Conservation (phyloP, 208 protist species). For the Borovskyia barvae region DNA sequence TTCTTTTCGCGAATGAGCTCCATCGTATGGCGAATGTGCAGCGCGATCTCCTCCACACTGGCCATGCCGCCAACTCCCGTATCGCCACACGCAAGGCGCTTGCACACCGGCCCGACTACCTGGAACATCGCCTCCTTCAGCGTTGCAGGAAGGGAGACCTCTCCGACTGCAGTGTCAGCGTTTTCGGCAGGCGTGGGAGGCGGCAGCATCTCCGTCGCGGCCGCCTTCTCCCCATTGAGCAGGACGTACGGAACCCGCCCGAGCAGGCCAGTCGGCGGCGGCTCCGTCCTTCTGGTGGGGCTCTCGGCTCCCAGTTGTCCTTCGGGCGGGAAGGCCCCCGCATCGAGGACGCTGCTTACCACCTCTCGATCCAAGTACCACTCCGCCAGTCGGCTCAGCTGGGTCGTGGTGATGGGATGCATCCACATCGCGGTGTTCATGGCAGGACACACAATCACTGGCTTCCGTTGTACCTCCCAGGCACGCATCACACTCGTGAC, state of each 20-base stretch:
- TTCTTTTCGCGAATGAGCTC: constrained; percentile 56
- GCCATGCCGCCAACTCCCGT: constrained; percentile 94
- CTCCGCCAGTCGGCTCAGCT: constrained; percentile 56
- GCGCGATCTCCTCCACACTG: constrained; percentile 74
- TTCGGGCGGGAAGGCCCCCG: too few relatives aligned
- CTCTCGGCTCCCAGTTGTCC: too few relatives aligned
- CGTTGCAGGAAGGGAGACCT: constrained; percentile 33
- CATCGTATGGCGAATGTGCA: constrained; percentile 56
- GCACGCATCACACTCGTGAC: constrained; percentile 94
- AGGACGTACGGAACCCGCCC: too few relatives aligned
- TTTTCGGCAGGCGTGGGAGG: not conserved
- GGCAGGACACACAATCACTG: constrained; percentile 95
- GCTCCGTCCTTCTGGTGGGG: not conserved
- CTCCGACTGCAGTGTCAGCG: not conserved
- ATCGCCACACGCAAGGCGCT: constrained; percentile 94
- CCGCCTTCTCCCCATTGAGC: too few relatives aligned
- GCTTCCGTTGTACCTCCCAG: constrained; percentile 92
- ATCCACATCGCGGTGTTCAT: constrained; percentile 99
- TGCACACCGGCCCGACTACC: constrained; percentile 90
- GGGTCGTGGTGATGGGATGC: constrained; percentile 89
- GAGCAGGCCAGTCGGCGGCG: too few relatives aligned
- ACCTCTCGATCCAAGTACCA: constrained; percentile 42
- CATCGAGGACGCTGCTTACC: too few relatives aligned
- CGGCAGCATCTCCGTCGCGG: not conserved
- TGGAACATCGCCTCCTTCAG: constrained; percentile 65